Base-by-base conservation (phyloP, 805 yeast genomes). In the Ascoidea tarda region DNA sequence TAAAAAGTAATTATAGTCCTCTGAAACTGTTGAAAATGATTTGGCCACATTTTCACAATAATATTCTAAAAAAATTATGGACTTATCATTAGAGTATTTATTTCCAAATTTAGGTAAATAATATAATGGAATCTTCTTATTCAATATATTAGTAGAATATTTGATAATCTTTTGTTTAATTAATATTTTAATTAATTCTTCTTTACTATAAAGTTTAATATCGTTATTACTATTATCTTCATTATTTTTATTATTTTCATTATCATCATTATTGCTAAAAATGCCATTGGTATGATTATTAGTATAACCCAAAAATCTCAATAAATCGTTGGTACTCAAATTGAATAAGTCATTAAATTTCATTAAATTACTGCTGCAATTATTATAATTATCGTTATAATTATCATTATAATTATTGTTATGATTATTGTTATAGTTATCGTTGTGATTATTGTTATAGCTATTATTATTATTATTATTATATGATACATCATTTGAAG, bases 1-100 rank as follows among this genome's bases (percentile, higher is more conserved):
- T 16, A 54, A 45, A 10, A 14, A 54, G n/a, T 54, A 54, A 38
- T 54, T 54, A 10, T 8, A 38, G 2, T 38, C 44, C 8, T 38
- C 44, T 10, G 8, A 10, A 38, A 38, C 44, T 10, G 44, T 38
- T 38, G 44, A 38, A 38, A 38, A 38, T 10, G 44, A 38, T 38
- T 14, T 38, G 8, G 44, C 44, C 8, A 38, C 14, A 10, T 38
- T 38, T 38, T 38, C 44, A 38, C 44, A 38, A 38, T 38, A 38
- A 38, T 38, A 38, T 10, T 38, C 44, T 38, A 38, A 38, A 38
- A 38, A 10, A 10, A 38, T 14, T 10, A 38, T 38, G 8, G 44
- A 10, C 14, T 38, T 38, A 10, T 14, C 44, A 38, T 8, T 10
- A 10, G 44, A 38, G 14, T 38, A 14, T 10, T 10, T 4, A 10